phyloP scores from a whole-genome alignment of 2,329 filamentous ascomycete genomes.

The Cordyceps tenuipes region DNA sequence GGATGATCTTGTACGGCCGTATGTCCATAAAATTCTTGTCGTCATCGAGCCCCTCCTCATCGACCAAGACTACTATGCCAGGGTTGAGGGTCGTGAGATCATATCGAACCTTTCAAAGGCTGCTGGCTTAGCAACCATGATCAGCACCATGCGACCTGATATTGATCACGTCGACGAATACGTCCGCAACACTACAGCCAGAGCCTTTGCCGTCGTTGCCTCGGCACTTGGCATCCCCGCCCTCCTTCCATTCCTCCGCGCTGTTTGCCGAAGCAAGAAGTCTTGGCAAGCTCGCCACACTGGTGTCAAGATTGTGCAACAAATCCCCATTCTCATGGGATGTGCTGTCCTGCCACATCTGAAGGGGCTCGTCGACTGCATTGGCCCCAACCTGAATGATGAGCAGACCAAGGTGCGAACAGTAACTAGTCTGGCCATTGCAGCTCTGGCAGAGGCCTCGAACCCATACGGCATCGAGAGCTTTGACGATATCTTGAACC shows the following conservation, averaged over 20 bases:
- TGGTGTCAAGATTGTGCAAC: conserved; percentile 97
- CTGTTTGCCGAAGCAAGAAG: conserved; percentile 96
- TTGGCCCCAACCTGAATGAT: conserved; percentile 90
- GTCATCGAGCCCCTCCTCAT: conserved; percentile 99
- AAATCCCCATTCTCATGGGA: conserved; percentile 97
- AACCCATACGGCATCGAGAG: conserved; percentile 99
- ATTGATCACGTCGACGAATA: conserved; percentile 98
- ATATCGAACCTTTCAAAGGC: conserved; percentile 97
- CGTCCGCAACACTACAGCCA: conserved; percentile 92
- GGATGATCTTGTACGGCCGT: conserved; percentile 90
- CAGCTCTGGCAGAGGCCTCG: conserved; percentile 87
- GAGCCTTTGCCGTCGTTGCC: conserved; percentile 94
- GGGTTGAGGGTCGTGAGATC: conserved; percentile 96
- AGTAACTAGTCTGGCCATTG: conserved; percentile 89
- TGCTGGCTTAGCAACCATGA: conserved; percentile 95
- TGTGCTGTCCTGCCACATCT: conserved; percentile 92
- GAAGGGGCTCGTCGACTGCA: conserved; percentile 93
- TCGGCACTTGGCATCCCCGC: conserved; percentile 94
- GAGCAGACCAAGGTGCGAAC: conserved; percentile 97
- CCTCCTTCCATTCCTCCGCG: conserved; percentile 85
- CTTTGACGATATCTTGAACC: conserved; percentile 95
- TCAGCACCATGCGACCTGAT: conserved; percentile 97
- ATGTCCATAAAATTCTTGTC: conserved; percentile 95
- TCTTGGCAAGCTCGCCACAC: conserved; percentile 98
- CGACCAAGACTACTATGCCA: conserved; percentile 98